Percentiles rank a stretch among this genome's conserved stretches.
Evolutionary conservation across 2,329 filamentous ascomycete species (phyloP).

Genomic region (Aureobasidium namibiae): DNA sequence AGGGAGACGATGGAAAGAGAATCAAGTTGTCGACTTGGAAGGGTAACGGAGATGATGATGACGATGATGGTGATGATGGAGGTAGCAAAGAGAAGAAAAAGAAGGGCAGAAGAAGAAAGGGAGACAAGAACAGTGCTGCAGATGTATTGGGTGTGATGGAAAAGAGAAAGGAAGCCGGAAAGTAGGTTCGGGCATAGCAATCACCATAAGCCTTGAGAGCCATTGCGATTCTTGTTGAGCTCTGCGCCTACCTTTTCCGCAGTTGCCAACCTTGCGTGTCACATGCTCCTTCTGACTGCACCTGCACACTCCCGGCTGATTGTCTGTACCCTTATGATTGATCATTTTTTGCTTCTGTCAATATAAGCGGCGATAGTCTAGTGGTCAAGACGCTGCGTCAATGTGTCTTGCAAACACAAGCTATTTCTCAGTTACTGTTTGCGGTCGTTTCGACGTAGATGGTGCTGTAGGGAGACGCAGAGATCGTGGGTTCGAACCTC

Average conservation of each 20-base stretch:
- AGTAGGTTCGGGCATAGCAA: background rate
- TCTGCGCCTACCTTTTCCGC: background rate
- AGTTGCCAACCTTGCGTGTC: background rate
- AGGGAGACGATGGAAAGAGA: conserved; percentile 54
- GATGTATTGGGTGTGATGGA: conserved; percentile 78
- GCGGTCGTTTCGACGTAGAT: background rate
- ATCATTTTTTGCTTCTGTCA: background rate
- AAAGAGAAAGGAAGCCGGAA: conserved; percentile 37
- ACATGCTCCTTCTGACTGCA: background rate
- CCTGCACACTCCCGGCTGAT: background rate
- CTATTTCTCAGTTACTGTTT: background rate
- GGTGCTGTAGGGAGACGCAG: background rate
- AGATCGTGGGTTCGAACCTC: background rate
- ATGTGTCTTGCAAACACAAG: background rate
- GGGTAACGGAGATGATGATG: conserved; percentile 42
- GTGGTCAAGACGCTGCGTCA: background rate
- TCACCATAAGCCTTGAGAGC: background rate
- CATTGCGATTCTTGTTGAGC: background rate
- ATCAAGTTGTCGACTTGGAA: conserved; percentile 62
- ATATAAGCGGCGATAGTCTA: background rate
- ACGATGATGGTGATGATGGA: conserved; percentile 33
- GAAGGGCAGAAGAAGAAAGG: conserved; percentile 63
- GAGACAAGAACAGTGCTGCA: conserved; percentile 66
- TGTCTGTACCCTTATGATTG: too few relatives aligned
- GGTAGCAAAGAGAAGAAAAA: conserved; percentile 40